phyloP scores from a whole-genome alignment of 2,329 filamentous ascomycete species.

The Cryoendolithus antarcticus region DNA sequence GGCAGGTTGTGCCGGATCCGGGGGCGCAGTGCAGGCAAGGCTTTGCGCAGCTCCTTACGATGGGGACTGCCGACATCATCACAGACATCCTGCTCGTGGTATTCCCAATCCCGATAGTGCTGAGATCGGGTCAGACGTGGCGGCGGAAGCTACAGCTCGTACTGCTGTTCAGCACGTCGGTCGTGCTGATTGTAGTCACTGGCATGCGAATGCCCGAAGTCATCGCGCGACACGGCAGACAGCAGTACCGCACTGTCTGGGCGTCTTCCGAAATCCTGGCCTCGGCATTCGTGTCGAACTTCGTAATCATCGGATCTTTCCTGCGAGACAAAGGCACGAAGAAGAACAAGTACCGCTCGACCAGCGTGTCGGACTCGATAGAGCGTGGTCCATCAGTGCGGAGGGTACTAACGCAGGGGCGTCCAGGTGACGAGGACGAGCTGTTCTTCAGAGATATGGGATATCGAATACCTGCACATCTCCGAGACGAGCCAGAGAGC shows the following conservation, averaged over 20 bases:
- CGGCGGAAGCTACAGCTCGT: slow-evolving; percentile 71
- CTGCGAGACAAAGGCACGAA: slow-evolving; percentile 82
- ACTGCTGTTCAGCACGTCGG: slow-evolving; percentile 71
- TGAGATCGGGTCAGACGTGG: slow-evolving; percentile 61
- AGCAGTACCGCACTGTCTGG: slow-evolving; percentile 78
- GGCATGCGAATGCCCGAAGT: slow-evolving; percentile 71
- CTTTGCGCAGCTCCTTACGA: slow-evolving; percentile 75
- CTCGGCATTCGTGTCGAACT: slow-evolving; percentile 76
- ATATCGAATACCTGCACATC: slow-evolving; percentile 48
- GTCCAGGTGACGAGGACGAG: slow-evolving; percentile 85
- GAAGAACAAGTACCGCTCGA: slow-evolving; percentile 64
- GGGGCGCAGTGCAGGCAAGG: slow-evolving; percentile 76
- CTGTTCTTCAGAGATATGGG: slow-evolving; percentile 64
- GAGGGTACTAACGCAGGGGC: slow-evolving; percentile 49
- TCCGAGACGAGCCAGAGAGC: slow-evolving; percentile 19
- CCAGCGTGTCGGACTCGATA: slow-evolving; percentile 40
- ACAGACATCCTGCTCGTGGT: slow-evolving; percentile 79
- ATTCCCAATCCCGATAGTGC: slow-evolving; percentile 81
- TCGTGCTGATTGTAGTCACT: slow-evolving; percentile 67
- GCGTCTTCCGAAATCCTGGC: slow-evolving; percentile 86
- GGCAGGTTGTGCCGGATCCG: slow-evolving; percentile 58
- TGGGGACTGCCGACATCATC: slow-evolving; percentile 78
- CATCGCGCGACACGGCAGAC: slow-evolving; percentile 55
- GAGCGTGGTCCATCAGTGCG: slow-evolving; percentile 46
- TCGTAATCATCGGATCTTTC: slow-evolving; percentile 82